phyloP scores from a whole-genome alignment of 1,284 basidiomycete species.

The Fistulinella staudtii region DNA sequence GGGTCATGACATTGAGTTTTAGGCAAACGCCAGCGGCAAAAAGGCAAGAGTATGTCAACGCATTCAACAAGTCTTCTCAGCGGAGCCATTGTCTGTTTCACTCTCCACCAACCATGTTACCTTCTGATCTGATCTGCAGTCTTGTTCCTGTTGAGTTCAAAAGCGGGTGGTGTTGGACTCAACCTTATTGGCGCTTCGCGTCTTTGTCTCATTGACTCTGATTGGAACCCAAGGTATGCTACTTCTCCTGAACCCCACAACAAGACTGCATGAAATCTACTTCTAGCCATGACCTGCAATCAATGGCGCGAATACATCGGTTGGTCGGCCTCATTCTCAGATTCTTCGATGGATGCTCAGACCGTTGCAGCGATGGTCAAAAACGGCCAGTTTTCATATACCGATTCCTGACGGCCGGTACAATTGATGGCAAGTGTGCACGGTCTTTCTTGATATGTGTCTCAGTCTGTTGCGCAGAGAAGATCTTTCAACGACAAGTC shows the following conservation, averaged over 20 bases:
- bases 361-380: slow-evolving; percentile 78
- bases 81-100: slow-evolving; percentile 57
- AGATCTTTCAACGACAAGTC: slow-evolving; percentile 89
- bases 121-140: slow-evolving; percentile 45
- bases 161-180: slow-evolving; percentile 93
- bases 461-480: slow-evolving; percentile 46
- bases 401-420: slow-evolving; percentile 79
- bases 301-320: slow-evolving; percentile 97
- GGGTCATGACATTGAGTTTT: slow-evolving; percentile 2
- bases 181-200: slow-evolving; percentile 91
- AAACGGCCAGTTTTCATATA: slow-evolving; percentile 93
- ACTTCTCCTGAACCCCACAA: not conserved
- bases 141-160: slow-evolving; percentile 90
- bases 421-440: slow-evolving; percentile 61
- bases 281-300: slow-evolving; percentile 83
- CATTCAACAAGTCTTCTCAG: slow-evolving; percentile 75
- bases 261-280: not conserved
- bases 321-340: slow-evolving; percentile 32
- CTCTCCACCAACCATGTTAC: slow-evolving; percentile 1
- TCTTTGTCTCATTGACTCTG: slow-evolving; percentile 83
- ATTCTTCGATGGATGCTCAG: slow-evolving; percentile 71
- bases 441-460: not conserved
- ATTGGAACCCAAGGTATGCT: slow-evolving; percentile 89
- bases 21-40: slow-evolving; percentile 79
- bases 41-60: slow-evolving; percentile 79